phyloP scores from a whole-genome alignment of 208 protist species.

The Acanthamoeba divionensis region DNA sequence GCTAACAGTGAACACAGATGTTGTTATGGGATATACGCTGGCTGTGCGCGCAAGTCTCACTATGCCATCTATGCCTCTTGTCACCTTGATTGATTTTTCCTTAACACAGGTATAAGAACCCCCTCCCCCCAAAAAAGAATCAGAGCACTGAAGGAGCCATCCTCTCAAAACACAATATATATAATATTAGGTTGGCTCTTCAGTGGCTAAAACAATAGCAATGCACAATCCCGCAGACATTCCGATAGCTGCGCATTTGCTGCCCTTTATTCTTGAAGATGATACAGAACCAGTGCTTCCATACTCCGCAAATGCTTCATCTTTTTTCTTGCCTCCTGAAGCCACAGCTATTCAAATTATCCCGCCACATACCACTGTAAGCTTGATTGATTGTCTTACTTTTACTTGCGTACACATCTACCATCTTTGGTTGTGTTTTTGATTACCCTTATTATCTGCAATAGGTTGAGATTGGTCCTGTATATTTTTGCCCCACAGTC shows the following conservation, averaged over 20 bases:
- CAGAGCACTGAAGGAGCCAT: too few species aligned
- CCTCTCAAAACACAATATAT: too few species aligned
- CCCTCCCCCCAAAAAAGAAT: too few species aligned
- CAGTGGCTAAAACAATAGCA: background rate
- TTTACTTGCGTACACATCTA: background rate
- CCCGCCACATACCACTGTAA: background rate
- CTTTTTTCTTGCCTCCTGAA: background rate
- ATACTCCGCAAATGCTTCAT: background rate
- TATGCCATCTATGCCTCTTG: background rate
- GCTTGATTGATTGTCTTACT: too few species aligned
- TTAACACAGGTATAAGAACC: background rate
- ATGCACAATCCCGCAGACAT: constrained; percentile 29
- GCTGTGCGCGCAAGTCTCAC: constrained; percentile 14
- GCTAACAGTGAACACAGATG: constrained; percentile 39
- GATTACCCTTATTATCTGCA: background rate
- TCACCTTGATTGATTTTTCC: background rate
- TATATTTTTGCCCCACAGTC: background rate
- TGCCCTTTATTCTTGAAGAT: constrained; percentile 2
- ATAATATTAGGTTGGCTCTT: background rate
- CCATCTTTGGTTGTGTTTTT: too few species aligned
- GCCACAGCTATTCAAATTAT: background rate
- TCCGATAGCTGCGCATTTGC: background rate
- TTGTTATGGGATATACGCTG: constrained; percentile 56
- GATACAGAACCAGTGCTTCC: background rate
- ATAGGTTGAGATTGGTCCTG: background rate